Conservation (phyloP, 2,329 filamentous ascomycete species). For the Phyllosticta ampelicida region DNA sequence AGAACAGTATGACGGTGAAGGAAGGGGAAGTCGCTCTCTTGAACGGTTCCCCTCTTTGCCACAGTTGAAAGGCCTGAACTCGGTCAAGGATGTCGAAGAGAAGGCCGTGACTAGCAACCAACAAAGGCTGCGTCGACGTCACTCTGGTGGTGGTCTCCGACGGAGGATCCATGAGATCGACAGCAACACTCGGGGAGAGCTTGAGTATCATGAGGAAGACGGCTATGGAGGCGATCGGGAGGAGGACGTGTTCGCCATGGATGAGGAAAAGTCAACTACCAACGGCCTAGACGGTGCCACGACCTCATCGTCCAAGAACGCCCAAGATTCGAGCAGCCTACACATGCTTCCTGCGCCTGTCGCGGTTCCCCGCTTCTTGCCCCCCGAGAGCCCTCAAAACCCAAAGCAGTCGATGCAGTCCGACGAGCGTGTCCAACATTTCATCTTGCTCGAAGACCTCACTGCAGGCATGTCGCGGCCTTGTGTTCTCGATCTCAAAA, state of each 20-base stretch:
- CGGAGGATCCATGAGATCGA: slow-evolving; percentile 60
- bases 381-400: slow-evolving; percentile 25
- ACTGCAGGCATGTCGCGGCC: slow-evolving; percentile 94
- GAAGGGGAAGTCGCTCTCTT: slow-evolving; percentile 5
- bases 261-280: slow-evolving; percentile 33
- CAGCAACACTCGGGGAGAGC: slow-evolving; percentile 52
- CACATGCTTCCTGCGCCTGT: slow-evolving; percentile 25
- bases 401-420: slow-evolving; percentile 37
- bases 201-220: slow-evolving; percentile 88
- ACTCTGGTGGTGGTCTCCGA: slow-evolving; percentile 76
- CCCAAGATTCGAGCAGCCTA: slow-evolving; percentile 11
- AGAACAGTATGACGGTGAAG: not conserved
- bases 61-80: slow-evolving; percentile 16
- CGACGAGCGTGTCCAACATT: slow-evolving; percentile 71
- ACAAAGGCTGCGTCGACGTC: slow-evolving; percentile 49
- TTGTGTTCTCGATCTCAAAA: slow-evolving; percentile 95
- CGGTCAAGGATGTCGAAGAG: slow-evolving; percentile 13
- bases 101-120: slow-evolving; percentile 16
- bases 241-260: slow-evolving; percentile 60
- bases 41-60: slow-evolving; percentile 9
- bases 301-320: not conserved
- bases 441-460: slow-evolving; percentile 84
- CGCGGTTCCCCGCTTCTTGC: not conserved
- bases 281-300: not conserved
- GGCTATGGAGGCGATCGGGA: slow-evolving; percentile 73